Evolutionary conservation across 176 grass and related monocot genomes (phyloP).

Genomic region (Avena insularis): DNA sequence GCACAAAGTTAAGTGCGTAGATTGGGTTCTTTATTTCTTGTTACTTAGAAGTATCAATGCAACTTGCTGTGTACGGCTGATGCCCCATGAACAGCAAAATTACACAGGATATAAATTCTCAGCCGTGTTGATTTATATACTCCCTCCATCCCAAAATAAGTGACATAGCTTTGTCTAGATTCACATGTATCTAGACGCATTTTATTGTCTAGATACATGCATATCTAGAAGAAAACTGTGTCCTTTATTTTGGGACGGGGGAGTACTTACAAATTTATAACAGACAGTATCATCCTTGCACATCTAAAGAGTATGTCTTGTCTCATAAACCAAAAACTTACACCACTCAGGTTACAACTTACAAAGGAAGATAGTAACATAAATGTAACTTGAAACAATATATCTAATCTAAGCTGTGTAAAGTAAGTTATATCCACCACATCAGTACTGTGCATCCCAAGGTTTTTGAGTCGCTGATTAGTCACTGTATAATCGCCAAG

Average conservation of each 20-base stretch:
- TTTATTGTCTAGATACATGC: too few relatives aligned
- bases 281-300: background rate
- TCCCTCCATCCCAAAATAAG: too few relatives aligned
- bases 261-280: background rate
- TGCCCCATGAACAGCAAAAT: background rate
- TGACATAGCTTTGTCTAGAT: too few relatives aligned
- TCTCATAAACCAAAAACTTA: slow-evolving; percentile 2
- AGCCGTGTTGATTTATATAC: background rate
- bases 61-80: slow-evolving; percentile 2
- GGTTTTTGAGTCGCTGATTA: too few relatives aligned
- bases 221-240: too few relatives aligned
- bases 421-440: slow-evolving; percentile 8
- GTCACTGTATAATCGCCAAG: too few relatives aligned
- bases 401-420: background rate
- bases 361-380: background rate
- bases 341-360: background rate
- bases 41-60: background rate
- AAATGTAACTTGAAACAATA: background rate
- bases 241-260: too few relatives aligned
- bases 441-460: background rate
- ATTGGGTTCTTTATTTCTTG: background rate
- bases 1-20: background rate
- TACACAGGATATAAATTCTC: background rate
- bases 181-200: too few relatives aligned
- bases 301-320: background rate